phyloP scores from a whole-genome alignment of 805 yeast species.

The Komagataella phaffii region DNA sequence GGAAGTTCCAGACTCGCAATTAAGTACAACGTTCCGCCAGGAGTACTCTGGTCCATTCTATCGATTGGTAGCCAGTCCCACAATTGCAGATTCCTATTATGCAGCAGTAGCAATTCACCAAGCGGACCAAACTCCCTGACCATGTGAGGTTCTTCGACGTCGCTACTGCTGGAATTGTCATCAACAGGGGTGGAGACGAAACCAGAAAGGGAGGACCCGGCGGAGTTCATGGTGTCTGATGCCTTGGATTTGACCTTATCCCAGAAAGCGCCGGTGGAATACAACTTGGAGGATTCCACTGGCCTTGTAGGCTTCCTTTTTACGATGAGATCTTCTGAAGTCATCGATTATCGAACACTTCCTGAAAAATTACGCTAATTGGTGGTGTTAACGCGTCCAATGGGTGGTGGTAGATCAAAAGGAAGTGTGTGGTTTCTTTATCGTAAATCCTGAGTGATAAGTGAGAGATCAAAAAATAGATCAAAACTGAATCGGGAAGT shows the following conservation, averaged over 20 bases:
- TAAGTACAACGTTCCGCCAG: conserved; percentile 13
- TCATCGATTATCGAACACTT: background rate
- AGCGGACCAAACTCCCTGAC: conserved; percentile 19
- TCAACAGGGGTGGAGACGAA: background rate
- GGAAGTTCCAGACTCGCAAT: conserved; percentile 12
- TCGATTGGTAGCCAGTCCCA: conserved; percentile 24
- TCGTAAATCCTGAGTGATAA: background rate
- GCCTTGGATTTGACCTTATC: conserved; percentile 1
- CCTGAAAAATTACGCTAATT: background rate
- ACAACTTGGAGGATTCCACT: background rate
- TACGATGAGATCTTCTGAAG: background rate
- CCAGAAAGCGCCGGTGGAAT: background rate
- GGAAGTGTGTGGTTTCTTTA: background rate
- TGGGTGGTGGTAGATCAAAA: background rate
- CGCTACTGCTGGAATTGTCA: background rate
- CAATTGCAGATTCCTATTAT: conserved; percentile 16
- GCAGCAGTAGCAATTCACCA: conserved; percentile 22
- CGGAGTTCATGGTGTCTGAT: background rate
- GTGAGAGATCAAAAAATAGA: background rate
- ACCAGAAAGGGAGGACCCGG: background rate
- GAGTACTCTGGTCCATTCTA: background rate
- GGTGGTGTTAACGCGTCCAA: background rate
- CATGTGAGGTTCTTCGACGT: background rate
- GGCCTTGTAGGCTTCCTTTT: background rate
- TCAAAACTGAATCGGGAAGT: background rate